Evolutionary conservation across 78 protist species (phyloP).

Genomic region (Acrasis kona): DNA sequence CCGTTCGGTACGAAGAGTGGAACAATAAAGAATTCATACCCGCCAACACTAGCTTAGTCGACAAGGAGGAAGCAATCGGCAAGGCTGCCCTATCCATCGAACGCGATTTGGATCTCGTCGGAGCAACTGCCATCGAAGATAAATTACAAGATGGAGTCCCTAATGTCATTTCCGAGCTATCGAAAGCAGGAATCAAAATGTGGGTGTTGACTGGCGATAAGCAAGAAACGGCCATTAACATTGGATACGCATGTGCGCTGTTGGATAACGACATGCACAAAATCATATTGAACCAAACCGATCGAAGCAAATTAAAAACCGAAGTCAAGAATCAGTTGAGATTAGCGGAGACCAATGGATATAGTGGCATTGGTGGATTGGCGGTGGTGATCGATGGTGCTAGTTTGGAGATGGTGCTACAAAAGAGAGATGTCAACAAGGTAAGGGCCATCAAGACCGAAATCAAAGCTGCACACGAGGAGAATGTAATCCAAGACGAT

Average conservation of each 20-base stretch:
- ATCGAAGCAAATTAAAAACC: neutral
- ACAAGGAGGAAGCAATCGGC: neutral
- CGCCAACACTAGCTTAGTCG: constrained; percentile 16
- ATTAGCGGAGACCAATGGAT: neutral
- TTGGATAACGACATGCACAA: neutral
- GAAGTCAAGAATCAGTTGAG: neutral
- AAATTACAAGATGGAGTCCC: constrained; percentile 47
- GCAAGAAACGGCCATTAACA: constrained; percentile 57
- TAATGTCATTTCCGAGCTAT: constrained; percentile 8
- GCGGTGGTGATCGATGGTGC: constrained; percentile 20
- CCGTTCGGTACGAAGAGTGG: neutral
- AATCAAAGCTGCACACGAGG: no score
- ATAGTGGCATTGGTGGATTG: neutral
- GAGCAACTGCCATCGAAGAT: constrained; percentile 82
- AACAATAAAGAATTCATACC: neutral
- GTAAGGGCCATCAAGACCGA: neutral
- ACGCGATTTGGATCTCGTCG: constrained; percentile 38
- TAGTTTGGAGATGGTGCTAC: neutral
- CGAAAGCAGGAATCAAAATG: constrained; percentile 29
- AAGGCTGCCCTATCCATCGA: neutral
- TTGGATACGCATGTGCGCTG: constrained; percentile 14
- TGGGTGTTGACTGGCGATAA: constrained; percentile 80
- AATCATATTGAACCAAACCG: constrained; percentile 1
- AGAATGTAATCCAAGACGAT: neutral
- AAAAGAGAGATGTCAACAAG: neutral